Base-by-base conservation (phyloP, 371 early-diverging fungal species). In the Sporodiniella umbellata region DNA sequence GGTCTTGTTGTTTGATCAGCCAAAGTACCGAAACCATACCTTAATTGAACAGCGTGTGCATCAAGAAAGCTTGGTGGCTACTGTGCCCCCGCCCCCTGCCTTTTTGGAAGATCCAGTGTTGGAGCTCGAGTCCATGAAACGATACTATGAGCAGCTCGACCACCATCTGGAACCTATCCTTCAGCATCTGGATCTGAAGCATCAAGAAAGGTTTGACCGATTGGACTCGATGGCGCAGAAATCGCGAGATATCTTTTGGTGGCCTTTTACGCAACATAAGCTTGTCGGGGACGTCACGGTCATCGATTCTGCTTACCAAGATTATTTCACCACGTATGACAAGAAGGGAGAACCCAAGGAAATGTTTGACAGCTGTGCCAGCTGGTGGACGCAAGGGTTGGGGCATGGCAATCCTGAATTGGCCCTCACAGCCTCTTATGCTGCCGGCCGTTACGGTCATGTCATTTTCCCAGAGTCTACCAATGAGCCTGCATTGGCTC, bases 361-460 rank as follows among this genome's bases (percentile, higher is more conserved):
- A 19, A 79, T 80, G 74, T 86, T 83, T 72, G 92, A 92, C 56
- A 86, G 76, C 5, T 87, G 88, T 58, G 88, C 89, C 18, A 82
- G 83, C 60, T 92, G 92, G 92, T 92, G 90, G 92, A 92, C 92
- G 10, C 89, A 92, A 58, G 85, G 84, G 11, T 60, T 92, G 15
- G 92, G 90, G 2, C 92, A 92, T 59, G 90, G 80, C 38, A 82
- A 84, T 33, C 79, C 80, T 1, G 55, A 70, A 4, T 64, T 92
- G 37, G 77, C 86, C 0, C 54, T 77, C 25, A 69, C 87, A 2
- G 86, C 86, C 1, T 82, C 87, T 0, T 60, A 82, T 53, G 89
- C 90, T 1, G 78, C 89, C 1, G 88, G 88, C 15, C 80, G 89
- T 3, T 92, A 90, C 57, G 92, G 92, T 23, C 92, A 92, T 54